Evolutionary conservation across 2,329 filamentous ascomycete species (phyloP), one percentile per base, ranked within the genome.

Genomic region (Eutypa lata): DNA sequence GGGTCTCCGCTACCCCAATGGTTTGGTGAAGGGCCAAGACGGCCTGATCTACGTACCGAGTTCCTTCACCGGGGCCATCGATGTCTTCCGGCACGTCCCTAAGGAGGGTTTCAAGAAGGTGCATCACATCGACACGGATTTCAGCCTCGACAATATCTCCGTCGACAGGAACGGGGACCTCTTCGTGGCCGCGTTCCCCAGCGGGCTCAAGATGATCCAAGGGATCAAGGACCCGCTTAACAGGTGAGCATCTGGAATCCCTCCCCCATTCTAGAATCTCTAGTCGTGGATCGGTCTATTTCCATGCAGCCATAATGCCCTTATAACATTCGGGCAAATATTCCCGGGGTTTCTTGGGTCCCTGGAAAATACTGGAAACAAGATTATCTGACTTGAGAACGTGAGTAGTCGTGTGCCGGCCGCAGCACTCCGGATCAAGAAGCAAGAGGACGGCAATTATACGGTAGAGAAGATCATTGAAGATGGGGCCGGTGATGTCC

Each of bases 1-100:
- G 0, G 60, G 63, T 8, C 57, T 67, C 2, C 52, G 54, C 13
- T 65, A 61, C 43, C 69, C 70, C 31, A 73, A 72, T 42, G 69
- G 70, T 0, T 56, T 72, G 2, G 53, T 52, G 1, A 56, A 26
- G 2, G 60, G 58, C 21, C 53, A 51, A 7, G 62, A 66, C 14
- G 64, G 62, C 5, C 57, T 63, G 0, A 35, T 73, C 10, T 73
- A 45, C 21, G 42, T 45, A 21, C 42, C 42, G 21, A 45, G 42
- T 14, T 45, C 42, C 11, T 6, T 13, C 13, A 1, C 13, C 21
- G 42, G 42, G 14, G 3, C 0, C 21, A 28, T 45, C 42, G 42
- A 45, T 33, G 48, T 55, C n/a, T 59, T 50, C 51, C 35, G 48
- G 46, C 49, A 52, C 31, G 47, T 28, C 13, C 18, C 44, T 10